These are phyloP conservation scores for Talaromyces proteolyticus DNA, from an alignment of 495 filamentous ascomycete species.

Conservation along the genomic window DNA sequence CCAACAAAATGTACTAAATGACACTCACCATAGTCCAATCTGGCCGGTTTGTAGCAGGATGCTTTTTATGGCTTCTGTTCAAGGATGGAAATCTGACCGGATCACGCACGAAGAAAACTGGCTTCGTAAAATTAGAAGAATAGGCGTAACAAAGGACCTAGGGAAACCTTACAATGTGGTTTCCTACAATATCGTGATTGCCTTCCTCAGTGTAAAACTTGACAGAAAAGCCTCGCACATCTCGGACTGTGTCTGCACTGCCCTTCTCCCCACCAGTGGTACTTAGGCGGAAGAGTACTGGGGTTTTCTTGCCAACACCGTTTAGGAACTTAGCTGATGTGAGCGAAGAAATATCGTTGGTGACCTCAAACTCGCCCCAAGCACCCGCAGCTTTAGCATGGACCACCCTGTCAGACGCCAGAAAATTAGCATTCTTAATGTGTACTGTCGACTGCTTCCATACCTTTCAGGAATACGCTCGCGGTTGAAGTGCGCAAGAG, in stretches of 20 bases:
- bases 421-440: neutral
- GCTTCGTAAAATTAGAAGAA: slow-evolving; percentile 10
- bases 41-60: slow-evolving; percentile 36
- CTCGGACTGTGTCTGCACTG: slow-evolving; percentile 57
- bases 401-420: slow-evolving; percentile 23
- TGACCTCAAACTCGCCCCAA: slow-evolving; percentile 57
- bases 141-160: neutral
- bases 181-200: slow-evolving; percentile 48
- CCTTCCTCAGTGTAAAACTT: slow-evolving; percentile 79
- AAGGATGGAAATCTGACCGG: slow-evolving; percentile 50
- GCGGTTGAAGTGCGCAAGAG: slow-evolving; percentile 52
- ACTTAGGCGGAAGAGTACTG: slow-evolving; percentile 54
- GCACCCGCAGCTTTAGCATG: slow-evolving; percentile 53
- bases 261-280: slow-evolving; percentile 61
- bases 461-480: slow-evolving; percentile 43
- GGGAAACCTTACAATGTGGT: slow-evolving; percentile 21
- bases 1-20: neutral
- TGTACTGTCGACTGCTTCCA: slow-evolving; percentile 5
- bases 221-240: slow-evolving; percentile 61
- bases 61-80: slow-evolving; percentile 44
- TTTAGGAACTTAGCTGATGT: slow-evolving; percentile 32
- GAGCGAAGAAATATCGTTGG: slow-evolving; percentile 42
- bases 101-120: slow-evolving; percentile 50
- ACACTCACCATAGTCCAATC: slow-evolving; percentile 43
- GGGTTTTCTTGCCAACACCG: slow-evolving; percentile 57